phyloP scores from a whole-genome alignment of 495 filamentous ascomycete genomes.

The Daldinia caldariorum region DNA sequence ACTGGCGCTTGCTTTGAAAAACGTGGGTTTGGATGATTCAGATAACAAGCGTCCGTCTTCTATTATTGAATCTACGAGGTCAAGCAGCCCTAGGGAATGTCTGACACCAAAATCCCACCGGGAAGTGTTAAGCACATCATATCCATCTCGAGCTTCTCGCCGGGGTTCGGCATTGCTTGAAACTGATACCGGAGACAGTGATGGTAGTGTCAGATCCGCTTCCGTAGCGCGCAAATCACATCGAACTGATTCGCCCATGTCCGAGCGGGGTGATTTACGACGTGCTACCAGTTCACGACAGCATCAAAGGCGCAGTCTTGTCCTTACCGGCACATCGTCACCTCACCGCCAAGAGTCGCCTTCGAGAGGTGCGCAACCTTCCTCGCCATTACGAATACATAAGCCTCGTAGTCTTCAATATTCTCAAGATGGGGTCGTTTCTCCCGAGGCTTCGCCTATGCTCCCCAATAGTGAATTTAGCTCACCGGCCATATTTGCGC shows the following conservation, averaged over 20 bases:
- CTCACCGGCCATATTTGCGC: conserved; percentile 69
- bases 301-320: conserved; percentile 83
- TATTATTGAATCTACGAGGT: conserved; percentile 68
- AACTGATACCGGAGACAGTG: conserved; percentile 81
- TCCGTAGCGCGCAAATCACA: conserved; percentile 70
- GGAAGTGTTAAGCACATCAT: conserved; percentile 69
- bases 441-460: conserved; percentile 89
- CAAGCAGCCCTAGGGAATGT: conserved; percentile 90
- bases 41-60: conserved; percentile 54
- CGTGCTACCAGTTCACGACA: conserved; percentile 76
- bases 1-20: conserved; percentile 65
- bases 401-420: conserved; percentile 81
- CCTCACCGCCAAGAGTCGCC: conserved; percentile 89
- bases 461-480: conserved; percentile 81
- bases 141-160: conserved; percentile 71
- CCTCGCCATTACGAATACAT: conserved; percentile 85
- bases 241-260: conserved; percentile 89
- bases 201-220: conserved; percentile 85
- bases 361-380: conserved; percentile 73
- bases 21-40: conserved; percentile 54
- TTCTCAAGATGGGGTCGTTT: conserved; percentile 77
- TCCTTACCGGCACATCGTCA: conserved; percentile 76
- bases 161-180: conserved; percentile 78
- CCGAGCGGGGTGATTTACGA: conserved; percentile 77
- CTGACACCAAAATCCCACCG: conserved; percentile 89